Evolutionary conservation across 345 rosid genomes (phyloP).

Genomic region (Eucalyptus viminalis): DNA sequence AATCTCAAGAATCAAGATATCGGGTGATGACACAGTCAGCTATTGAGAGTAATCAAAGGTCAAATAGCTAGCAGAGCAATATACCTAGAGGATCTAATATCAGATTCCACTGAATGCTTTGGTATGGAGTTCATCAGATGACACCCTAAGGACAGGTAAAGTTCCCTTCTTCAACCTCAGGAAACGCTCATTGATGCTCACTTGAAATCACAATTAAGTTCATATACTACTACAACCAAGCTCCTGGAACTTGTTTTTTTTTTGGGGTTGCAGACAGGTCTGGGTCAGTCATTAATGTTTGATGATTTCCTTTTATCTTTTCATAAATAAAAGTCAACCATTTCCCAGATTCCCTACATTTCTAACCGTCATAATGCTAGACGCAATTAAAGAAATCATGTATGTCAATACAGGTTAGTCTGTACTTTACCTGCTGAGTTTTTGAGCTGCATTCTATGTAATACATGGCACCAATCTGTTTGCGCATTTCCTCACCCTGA

Average conservation of each 20-base stretch:
- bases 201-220: not conserved
- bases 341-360: not conserved
- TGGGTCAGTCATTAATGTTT: not conserved
- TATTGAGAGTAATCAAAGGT: not conserved
- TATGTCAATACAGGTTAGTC: not conserved
- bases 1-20: not conserved
- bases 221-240: not conserved
- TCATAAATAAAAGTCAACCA: not conserved
- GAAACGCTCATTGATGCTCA: not conserved
- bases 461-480: conserved; percentile 83
- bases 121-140: not conserved
- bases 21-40: not conserved
- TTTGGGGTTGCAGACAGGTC: not conserved
- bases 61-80: not conserved
- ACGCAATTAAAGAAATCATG: not conserved
- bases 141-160: not conserved
- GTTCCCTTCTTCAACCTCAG: not conserved
- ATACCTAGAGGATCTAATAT: not conserved
- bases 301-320: not conserved
- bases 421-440: conserved; percentile 78
- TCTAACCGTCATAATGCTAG: not conserved
- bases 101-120: not conserved
- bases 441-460: conserved; percentile 97
- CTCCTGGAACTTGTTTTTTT: not conserved
- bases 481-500: conserved; percentile 97